phyloP scores from a whole-genome alignment of 768 basidiomycete species.

The Leucocoprinus leucothites region DNA sequence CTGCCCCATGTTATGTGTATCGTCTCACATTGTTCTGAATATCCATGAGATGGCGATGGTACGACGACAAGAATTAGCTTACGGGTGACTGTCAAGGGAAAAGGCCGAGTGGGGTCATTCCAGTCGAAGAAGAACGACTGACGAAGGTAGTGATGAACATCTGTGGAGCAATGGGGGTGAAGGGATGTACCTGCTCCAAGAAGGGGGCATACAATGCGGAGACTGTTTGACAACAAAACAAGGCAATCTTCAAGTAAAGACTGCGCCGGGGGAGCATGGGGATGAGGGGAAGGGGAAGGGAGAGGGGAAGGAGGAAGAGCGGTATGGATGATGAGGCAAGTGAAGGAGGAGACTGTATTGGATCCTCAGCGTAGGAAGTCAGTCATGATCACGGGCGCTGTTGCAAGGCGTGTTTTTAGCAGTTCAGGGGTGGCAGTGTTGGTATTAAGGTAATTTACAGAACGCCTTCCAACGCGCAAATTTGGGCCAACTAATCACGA shows the following conservation, averaged over 20 bases:
- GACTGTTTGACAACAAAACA: not conserved
- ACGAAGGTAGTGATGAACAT: not conserved
- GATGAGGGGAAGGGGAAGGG: not conserved
- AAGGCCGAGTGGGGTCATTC: slow-evolving; percentile 28
- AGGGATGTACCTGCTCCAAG: slow-evolving; percentile 25
- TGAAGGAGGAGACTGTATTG: not conserved
- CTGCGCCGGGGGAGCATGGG: not conserved
- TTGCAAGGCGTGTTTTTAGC: no score
- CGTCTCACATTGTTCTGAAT: slow-evolving; percentile 40
- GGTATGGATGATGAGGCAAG: not conserved
- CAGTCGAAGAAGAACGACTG: slow-evolving; percentile 47
- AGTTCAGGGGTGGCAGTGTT: not conserved
- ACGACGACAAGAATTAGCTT: slow-evolving; percentile 4
- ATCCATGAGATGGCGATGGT: slow-evolving; percentile 1
- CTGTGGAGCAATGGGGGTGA: not conserved
- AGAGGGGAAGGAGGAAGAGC: no score
- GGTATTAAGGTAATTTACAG: no score
- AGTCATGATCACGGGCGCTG: slow-evolving; percentile 1
- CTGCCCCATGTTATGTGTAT: slow-evolving; percentile 42
- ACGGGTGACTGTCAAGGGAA: slow-evolving; percentile 40
- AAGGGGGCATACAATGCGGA: slow-evolving; percentile 16
- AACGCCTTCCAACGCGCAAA: no score
- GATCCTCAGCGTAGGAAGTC: no score
- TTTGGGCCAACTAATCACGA: no score
- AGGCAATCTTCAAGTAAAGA: not conserved